Conservation (phyloP, 1,284 basidiomycete species). For the Agroathelia rolfsii region DNA sequence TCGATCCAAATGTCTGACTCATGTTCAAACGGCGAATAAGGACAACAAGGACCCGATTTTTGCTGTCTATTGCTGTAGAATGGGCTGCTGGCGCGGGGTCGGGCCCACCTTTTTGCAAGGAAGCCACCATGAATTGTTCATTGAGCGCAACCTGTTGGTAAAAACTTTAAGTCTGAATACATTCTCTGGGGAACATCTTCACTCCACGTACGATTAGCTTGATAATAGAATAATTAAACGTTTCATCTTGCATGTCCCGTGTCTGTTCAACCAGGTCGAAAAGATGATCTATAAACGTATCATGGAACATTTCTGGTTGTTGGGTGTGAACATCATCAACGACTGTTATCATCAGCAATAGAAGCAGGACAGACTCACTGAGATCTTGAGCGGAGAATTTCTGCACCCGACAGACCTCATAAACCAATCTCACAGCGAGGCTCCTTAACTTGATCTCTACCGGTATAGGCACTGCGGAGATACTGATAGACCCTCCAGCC, state of each 20-base stretch:
- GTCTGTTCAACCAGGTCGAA: constrained; percentile 95
- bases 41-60: constrained; percentile 78
- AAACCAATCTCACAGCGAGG: constrained; percentile 69
- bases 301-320: constrained; percentile 67
- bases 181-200: constrained; percentile 1
- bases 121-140: constrained; percentile 96
- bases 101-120: constrained; percentile 24
- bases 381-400: constrained; percentile 70
- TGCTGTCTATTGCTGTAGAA: constrained; percentile 23
- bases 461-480: constrained; percentile 42
- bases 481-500: constrained; percentile 25
- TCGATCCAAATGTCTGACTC: constrained; percentile 94
- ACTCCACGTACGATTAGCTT: constrained; percentile 68
- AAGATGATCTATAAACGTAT: constrained; percentile 80
- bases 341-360: no score
- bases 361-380: constrained; percentile 35
- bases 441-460: constrained; percentile 75
- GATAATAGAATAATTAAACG: constrained; percentile 89
- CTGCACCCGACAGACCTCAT: constrained; percentile 87
- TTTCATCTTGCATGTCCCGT: constrained; percentile 79
- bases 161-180: constrained; percentile 6
- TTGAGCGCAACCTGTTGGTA: constrained; percentile 74
- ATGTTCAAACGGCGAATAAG: constrained; percentile 76
- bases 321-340: constrained; percentile 7
- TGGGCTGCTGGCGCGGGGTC: constrained; percentile 14